Percentiles rank a stretch among this genome's conserved stretches.
Evolutionary conservation across 2,329 filamentous ascomycete species (phyloP).

Genomic region (Exophiala mesophila): DNA sequence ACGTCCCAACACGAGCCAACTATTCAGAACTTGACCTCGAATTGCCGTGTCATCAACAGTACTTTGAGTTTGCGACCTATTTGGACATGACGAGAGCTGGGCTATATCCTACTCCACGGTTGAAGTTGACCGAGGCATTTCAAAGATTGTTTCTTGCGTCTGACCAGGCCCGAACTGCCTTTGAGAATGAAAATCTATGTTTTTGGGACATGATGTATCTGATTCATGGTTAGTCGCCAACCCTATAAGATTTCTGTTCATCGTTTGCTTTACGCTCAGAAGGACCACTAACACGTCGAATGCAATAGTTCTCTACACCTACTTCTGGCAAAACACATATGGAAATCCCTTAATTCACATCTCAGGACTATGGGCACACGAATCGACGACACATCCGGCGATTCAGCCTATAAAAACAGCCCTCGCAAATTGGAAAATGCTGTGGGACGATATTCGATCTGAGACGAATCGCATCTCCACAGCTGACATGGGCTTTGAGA

Average conservation of each 20-base stretch:
- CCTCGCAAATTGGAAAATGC: constrained; percentile 36
- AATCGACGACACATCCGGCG: constrained; percentile 2
- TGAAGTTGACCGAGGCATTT: constrained; percentile 38
- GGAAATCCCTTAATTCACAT: constrained; percentile 30
- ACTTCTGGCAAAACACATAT: constrained; percentile 39
- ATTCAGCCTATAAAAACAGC: constrained; percentile 33
- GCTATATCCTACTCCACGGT: constrained; percentile 28
- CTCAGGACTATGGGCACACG: constrained; percentile 12
- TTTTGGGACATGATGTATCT: constrained; percentile 40
- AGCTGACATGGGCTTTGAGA: constrained; percentile 37
- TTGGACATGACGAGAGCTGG: constrained; percentile 34
- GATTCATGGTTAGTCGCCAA: constrained; percentile 34
- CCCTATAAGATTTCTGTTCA: neutral
- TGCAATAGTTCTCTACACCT: constrained; percentile 37
- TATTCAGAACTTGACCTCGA: constrained; percentile 41
- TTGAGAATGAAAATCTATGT: constrained; percentile 26
- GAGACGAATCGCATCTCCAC: constrained; percentile 31
- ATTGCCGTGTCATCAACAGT: constrained; percentile 38
- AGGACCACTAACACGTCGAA: too few relatives aligned
- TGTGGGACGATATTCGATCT: constrained; percentile 35
- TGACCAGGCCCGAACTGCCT: constrained; percentile 10
- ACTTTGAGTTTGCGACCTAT: constrained; percentile 33
- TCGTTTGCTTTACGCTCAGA: too few relatives aligned
- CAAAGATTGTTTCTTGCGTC: constrained; percentile 32
- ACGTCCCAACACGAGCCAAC: constrained; percentile 40